Evolutionary conservation across 345 rosid genomes (phyloP).

Genomic region (Raphanus sativus): DNA sequence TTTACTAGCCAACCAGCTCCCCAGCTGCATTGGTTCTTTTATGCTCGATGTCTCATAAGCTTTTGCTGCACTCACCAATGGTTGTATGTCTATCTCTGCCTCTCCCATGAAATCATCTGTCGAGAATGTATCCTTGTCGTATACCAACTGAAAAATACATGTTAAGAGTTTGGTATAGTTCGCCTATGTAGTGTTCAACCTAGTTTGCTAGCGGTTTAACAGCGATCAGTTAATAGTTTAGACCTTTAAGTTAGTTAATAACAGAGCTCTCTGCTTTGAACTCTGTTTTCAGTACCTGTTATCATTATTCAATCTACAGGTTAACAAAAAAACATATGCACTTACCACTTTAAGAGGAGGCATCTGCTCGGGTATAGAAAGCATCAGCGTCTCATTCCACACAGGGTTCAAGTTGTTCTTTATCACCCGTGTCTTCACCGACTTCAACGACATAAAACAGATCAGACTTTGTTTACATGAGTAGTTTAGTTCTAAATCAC

Average conservation of each 20-base stretch:
- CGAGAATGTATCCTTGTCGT: constrained; percentile 84
- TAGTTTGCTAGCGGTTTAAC: not conserved
- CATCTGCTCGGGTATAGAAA: constrained; percentile 85
- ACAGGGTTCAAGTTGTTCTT: constrained; percentile 96
- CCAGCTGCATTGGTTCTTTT: constrained; percentile 63
- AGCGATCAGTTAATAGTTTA: not conserved
- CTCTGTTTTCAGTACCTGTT: not conserved
- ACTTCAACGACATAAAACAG: constrained; percentile 44
- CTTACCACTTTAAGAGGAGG: constrained; percentile 93
- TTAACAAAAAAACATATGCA: not conserved
- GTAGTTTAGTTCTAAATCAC: constrained; percentile 6
- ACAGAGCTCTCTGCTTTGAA: not conserved
- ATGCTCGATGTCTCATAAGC: constrained; percentile 62
- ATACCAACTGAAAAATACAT: constrained; percentile 60
- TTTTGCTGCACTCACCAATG: constrained; percentile 78
- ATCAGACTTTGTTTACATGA: not conserved
- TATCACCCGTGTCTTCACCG: constrained; percentile 86
- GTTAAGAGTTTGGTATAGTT: not conserved
- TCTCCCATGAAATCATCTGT: constrained; percentile 97
- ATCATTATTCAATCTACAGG: constrained; percentile 11
- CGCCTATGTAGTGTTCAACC: not conserved
- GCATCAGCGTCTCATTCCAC: constrained; percentile 94
- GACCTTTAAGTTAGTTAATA: not conserved
- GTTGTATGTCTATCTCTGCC: constrained; percentile 96
- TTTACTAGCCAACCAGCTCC: constrained; percentile 71